Conservation (phyloP, 139 green algal genomes). For the Chlorella sp. region DNA sequence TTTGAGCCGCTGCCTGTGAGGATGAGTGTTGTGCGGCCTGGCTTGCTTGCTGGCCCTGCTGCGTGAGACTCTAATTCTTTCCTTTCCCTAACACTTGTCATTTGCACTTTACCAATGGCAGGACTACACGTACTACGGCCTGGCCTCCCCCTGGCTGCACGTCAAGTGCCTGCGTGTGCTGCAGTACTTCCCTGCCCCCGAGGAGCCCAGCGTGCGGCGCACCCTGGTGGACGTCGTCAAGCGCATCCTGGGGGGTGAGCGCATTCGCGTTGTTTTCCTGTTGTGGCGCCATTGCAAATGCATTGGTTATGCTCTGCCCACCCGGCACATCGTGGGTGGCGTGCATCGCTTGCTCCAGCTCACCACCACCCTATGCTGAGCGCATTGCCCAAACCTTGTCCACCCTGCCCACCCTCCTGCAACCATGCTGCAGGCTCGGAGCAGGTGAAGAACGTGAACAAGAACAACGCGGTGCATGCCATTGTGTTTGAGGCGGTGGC, state of each 20-base stretch:
- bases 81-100: too few relatives aligned
- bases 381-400: background rate
- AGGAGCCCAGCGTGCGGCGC: slow-evolving; percentile 64
- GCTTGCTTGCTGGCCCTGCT: too few relatives aligned
- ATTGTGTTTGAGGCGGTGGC: slow-evolving; percentile 97
- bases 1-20: too few relatives aligned
- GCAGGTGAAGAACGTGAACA: slow-evolving; percentile 89
- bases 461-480: slow-evolving; percentile 96
- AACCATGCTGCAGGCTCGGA: slow-evolving; percentile 37
- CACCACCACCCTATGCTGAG: background rate
- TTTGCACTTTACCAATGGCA: slow-evolving; percentile 1
- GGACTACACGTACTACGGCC: slow-evolving; percentile 99
- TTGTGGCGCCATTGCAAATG: background rate
- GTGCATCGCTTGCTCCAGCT: background rate
- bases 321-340: too few relatives aligned
- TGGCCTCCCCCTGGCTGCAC: slow-evolving; percentile 98
- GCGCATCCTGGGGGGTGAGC: slow-evolving; percentile 63
- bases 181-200: slow-evolving; percentile 93
- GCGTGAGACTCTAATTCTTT: too few relatives aligned
- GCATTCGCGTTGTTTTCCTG: background rate
- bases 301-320: too few relatives aligned
- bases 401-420: background rate
- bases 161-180: slow-evolving; percentile 90
- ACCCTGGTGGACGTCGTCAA: slow-evolving; percentile 68
- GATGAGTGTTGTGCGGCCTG: slow-evolving; percentile 98